Evolutionary conservation across 441 rosid genomes (phyloP), one percentile per base, ranked within the genome.

Genomic region (Erodium trifolium): DNA sequence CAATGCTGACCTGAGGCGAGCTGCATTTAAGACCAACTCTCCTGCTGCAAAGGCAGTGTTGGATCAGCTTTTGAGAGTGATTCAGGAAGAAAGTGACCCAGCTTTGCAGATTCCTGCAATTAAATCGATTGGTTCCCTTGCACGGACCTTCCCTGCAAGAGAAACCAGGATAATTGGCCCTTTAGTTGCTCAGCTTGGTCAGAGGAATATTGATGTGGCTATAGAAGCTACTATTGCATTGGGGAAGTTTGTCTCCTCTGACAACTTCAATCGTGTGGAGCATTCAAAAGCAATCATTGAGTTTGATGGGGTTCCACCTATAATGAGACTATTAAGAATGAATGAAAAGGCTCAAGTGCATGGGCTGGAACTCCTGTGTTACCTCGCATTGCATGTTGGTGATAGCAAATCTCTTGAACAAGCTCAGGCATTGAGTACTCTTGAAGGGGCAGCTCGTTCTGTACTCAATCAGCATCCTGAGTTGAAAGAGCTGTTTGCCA

Each of bases 31-130:
- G 78, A 77, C 86, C 34, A 88, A 83, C 80, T 80, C 80, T 18
- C 90, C 88, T 10, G 85, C 90, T 65, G 90, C 93, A 14, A 88
- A 83, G 79, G 90, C 88, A 10, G 82, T 83, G 67, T 53, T 88
- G 59, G 88, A 85, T 65, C 90, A 88, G 73, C 79, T 88, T 9
- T 77, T 86, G 67, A 83, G 83, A 69, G 76, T 87, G 57, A 71
- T 81, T 74, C 67, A 76, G 49, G 83, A 78, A 64, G 79, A 69
- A 72, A 77, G 66, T 6, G 63, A 49, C 73, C 76, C 81, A 2
- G 23, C 3, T 17, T 68, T 82, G 63, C 79, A 80, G 31, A 71
- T 81, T 64, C 82, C 87, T 5, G 86, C 92, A 12, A 75, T 85
- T 17, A 78, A 66, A 73, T 78, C 92, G 10, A 79, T 82, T 63